phyloP scores from a whole-genome alignment of 805 yeast genomes.

The Zygotorulaspora florentina region DNA sequence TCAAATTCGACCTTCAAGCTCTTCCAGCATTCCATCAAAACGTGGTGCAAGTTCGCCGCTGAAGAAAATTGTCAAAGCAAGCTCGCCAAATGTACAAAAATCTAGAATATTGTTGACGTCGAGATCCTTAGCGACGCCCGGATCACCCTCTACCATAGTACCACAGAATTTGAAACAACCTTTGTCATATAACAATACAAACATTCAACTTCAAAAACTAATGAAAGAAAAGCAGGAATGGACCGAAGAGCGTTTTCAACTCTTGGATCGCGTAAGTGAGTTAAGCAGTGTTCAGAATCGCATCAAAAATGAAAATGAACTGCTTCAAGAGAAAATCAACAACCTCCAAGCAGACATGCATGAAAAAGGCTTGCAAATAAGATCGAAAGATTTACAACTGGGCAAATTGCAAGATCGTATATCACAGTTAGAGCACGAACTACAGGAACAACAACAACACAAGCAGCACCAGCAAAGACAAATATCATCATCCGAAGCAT shows the following conservation, averaged over 20 bases:
- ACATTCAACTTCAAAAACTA: conserved; percentile 39
- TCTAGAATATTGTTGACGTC: conserved; percentile 23
- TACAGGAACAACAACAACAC: conserved; percentile 6
- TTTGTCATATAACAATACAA: conserved; percentile 17
- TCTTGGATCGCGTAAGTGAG: conserved; percentile 30
- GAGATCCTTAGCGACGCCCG: conserved; percentile 21
- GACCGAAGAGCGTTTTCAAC: conserved; percentile 32
- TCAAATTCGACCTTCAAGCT: conserved; percentile 1
- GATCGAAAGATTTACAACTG: conserved; percentile 23
- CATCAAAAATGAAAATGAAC: conserved; percentile 46
- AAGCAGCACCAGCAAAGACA: conserved; percentile 8
- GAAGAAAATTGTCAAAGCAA: conserved; percentile 35
- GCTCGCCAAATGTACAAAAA: conserved; percentile 14
- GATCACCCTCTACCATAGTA: neutral
- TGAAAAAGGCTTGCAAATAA: conserved; percentile 21
- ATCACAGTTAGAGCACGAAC: conserved; percentile 11
- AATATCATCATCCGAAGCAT: conserved; percentile 14
- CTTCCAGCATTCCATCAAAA: conserved; percentile 53
- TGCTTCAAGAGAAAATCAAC: conserved; percentile 33
- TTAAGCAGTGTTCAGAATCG: conserved; percentile 36
- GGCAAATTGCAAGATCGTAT: conserved; percentile 23
- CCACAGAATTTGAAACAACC: neutral
- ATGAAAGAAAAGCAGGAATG: conserved; percentile 47
- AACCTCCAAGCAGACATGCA: conserved; percentile 18
- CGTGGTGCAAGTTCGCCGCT: conserved; percentile 70